phyloP scores from a whole-genome alignment of 306 rosid genomes.

The Corylus americana region DNA sequence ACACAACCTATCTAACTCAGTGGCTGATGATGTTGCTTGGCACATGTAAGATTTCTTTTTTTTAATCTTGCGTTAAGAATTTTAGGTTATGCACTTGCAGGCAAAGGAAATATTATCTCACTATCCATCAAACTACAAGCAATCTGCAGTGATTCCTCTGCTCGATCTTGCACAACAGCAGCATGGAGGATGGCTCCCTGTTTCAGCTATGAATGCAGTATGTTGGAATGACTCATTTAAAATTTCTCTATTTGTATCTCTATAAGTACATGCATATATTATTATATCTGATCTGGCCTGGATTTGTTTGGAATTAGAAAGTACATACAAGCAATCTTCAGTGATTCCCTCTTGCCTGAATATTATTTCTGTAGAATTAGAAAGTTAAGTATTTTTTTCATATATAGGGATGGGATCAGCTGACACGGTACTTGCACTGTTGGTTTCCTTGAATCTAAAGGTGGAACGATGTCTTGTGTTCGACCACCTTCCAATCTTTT shows the following conservation, averaged over 20 bases:
- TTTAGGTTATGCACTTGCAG: slow-evolving; percentile 38
- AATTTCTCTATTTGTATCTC: slow-evolving; percentile 1
- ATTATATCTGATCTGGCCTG: slow-evolving; percentile 5
- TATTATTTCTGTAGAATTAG: neutral
- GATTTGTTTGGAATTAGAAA: neutral
- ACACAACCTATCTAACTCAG: neutral
- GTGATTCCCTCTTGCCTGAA: neutral
- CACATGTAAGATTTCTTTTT: slow-evolving; percentile 6
- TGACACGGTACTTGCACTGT: neutral
- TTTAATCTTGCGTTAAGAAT: slow-evolving; percentile 9
- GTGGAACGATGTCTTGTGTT: neutral
- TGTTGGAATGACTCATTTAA: slow-evolving; percentile 33
- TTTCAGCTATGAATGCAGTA: slow-evolving; percentile 98
- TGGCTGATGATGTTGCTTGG: slow-evolving; percentile 5
- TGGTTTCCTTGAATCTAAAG: neutral
- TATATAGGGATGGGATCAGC: neutral
- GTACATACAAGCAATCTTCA: no score
- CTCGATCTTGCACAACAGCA: slow-evolving; percentile 99
- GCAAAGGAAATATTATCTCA: slow-evolving; percentile 85
- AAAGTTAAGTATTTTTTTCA: neutral
- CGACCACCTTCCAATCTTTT: neutral
- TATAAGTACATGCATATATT: slow-evolving; percentile 8
- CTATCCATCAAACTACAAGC: slow-evolving; percentile 98
- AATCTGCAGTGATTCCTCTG: slow-evolving; percentile 94
- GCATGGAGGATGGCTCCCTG: slow-evolving; percentile 99